Percentiles rank a stretch among this genome's conserved stretches.
These are phyloP conservation scores for Eucalyptus caleyi DNA, from an alignment of 345 rosid genomes.

Conservation along the genomic window DNA sequence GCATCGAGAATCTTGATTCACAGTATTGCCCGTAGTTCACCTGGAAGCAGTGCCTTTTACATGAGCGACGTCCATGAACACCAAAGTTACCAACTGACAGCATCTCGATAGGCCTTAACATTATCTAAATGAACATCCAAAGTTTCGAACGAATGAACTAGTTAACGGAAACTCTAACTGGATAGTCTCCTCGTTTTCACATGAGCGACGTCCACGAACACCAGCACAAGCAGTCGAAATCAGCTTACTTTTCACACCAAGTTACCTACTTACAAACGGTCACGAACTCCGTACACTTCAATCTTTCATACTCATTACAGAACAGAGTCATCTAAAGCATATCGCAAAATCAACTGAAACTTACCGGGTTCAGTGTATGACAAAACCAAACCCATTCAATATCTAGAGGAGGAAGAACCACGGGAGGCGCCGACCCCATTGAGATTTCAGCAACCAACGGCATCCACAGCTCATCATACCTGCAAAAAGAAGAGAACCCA, in stretches of 20 bases:
- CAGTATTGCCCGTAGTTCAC: slow-evolving; percentile 61
- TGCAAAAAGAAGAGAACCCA: not conserved
- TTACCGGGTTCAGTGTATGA: slow-evolving; percentile 81
- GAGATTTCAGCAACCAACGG: slow-evolving; percentile 76
- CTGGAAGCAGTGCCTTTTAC: slow-evolving; percentile 6
- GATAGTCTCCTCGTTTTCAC: not conserved
- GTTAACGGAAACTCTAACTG: not conserved
- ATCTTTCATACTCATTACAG: not conserved
- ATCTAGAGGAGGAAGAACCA: slow-evolving; percentile 84
- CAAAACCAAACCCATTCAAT: slow-evolving; percentile 98
- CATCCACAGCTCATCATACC: slow-evolving; percentile 96
- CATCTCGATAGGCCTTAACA: not conserved
- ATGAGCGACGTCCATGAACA: too few relatives aligned
- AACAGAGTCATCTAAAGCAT: not conserved
- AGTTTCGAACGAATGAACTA: slow-evolving; percentile 2
- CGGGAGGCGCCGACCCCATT: slow-evolving; percentile 45
- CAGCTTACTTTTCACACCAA: not conserved
- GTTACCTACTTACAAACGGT: not conserved
- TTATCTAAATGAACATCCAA: not conserved
- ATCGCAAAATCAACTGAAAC: slow-evolving; percentile 6
- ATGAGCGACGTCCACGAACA: not conserved
- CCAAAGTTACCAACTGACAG: too few relatives aligned
- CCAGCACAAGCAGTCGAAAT: not conserved
- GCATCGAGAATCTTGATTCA: slow-evolving; percentile 58
- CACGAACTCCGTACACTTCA: not conserved